phyloP scores from a whole-genome alignment of 1,284 basidiomycete genomes.

The Naganishia liquefaciens region DNA sequence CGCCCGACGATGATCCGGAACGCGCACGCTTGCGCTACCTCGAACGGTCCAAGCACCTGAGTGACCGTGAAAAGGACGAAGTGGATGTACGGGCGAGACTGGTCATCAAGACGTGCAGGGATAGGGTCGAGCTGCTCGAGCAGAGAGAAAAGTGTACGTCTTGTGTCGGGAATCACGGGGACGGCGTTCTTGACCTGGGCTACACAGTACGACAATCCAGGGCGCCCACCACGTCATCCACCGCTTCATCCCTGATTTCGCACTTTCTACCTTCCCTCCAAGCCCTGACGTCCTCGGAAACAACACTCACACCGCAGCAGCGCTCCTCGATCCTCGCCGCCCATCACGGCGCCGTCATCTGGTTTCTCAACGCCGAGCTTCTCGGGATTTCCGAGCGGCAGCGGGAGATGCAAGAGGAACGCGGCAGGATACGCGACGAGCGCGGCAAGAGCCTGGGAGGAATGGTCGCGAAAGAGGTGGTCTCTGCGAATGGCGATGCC shows the following conservation, averaged over 20 bases:
- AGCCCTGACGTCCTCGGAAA: slow-evolving; percentile 35
- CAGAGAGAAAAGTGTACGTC: slow-evolving; percentile 56
- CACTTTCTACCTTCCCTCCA: slow-evolving; percentile 50
- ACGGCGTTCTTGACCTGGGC: neutral
- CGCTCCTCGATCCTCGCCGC: slow-evolving; percentile 49
- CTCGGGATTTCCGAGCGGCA: slow-evolving; percentile 54
- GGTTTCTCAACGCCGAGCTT: slow-evolving; percentile 57
- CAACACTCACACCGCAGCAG: slow-evolving; percentile 31
- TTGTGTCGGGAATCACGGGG: too few relatives aligned
- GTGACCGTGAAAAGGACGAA: slow-evolving; percentile 60
- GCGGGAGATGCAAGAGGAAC: slow-evolving; percentile 58
- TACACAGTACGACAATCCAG: slow-evolving; percentile 40
- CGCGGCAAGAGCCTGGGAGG: slow-evolving; percentile 47
- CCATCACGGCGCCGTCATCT: slow-evolving; percentile 57
- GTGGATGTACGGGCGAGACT: slow-evolving; percentile 60
- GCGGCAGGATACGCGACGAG: slow-evolving; percentile 52
- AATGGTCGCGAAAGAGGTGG: slow-evolving; percentile 10
- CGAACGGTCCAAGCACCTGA: slow-evolving; percentile 54
- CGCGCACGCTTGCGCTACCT: slow-evolving; percentile 42
- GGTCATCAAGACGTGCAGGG: slow-evolving; percentile 57
- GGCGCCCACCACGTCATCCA: slow-evolving; percentile 36
- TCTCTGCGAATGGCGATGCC: slow-evolving; percentile 8
- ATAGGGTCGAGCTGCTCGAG: slow-evolving; percentile 57
- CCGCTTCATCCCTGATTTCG: slow-evolving; percentile 38
- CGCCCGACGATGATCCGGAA: slow-evolving; percentile 34